Base-by-base conservation (phyloP, 805 yeast genomes). In the Blastobotrys parvus region DNA sequence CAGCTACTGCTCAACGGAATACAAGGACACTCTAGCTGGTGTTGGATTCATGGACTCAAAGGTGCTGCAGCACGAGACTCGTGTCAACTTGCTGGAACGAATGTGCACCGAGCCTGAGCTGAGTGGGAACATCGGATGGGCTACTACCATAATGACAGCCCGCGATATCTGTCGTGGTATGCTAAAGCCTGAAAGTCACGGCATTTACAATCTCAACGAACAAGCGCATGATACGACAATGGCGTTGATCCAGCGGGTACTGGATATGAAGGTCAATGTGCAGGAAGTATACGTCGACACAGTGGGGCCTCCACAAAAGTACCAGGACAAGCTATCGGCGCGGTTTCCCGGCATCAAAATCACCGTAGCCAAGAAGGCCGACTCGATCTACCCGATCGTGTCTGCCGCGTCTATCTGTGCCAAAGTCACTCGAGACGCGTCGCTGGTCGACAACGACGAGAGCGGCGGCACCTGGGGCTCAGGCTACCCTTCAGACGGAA, bases 191-290 rank as follows among this genome's bases (percentile, higher is more conserved):
- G 59, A 68, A 48, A 35, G 47, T 15, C 61, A 61, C n/a, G 76
- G 78, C 0, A 68, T 74, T 8, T 77, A 78, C 56, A 90, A 90
- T 57, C 68, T 92, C 59, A 92, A 94, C 59, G 95, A 83, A 53
- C 98, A 92, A 62, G 98, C 98, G 0, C 97, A 92, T 57, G 95
- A 88, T 55, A 80, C 94, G 0, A 92, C 99, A 0, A 89, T 89
- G 57, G 77, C 68, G 13, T 64, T 92, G 46, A 87, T 92, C 32
- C 74, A 73, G 47, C 76, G 73, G 8, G 80, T 85, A 0, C 31
- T 85, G 3, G 74, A 71, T 23, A 63, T 67, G 29, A 83, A 85
- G 1, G 80, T 85, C 4, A 72, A 76, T 32, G 58, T 92, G 4
- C 71, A 68, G 21, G 86, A 86, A 57, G 74, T 89, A 0, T 92